Conservation (phyloP, 2,329 filamentous ascomycete species). For the Colletotrichum horii region DNA sequence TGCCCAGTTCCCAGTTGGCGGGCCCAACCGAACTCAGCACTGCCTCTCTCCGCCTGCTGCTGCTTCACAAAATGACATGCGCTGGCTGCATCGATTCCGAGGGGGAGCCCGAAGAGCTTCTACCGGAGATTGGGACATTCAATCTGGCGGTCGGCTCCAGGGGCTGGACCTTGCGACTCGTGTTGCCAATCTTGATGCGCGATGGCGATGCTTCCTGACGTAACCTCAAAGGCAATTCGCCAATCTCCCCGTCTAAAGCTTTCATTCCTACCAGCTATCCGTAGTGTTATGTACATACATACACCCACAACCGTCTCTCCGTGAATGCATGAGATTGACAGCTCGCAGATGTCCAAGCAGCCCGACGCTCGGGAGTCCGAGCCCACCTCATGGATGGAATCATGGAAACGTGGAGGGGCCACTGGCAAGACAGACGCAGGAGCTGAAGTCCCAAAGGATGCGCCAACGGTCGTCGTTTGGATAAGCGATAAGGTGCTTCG, state of each 20-base stretch:
- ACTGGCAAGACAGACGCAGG: background rate
- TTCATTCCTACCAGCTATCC: background rate
- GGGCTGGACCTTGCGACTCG: background rate
- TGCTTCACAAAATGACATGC: background rate
- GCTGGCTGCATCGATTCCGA: background rate
- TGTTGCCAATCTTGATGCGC: background rate
- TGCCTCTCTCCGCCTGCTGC: background rate
- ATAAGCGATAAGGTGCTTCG: background rate
- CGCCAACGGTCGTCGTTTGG: background rate
- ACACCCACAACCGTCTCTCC: background rate
- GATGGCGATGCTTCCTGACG: background rate
- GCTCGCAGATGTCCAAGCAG: background rate
- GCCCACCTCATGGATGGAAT: background rate
- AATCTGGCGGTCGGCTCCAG: background rate
- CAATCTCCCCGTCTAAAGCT: background rate
- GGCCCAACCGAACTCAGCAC: conserved; percentile 16
- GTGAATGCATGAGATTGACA: background rate
- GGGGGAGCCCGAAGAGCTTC: background rate
- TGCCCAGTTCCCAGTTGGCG: conserved; percentile 3
- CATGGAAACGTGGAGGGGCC: background rate
- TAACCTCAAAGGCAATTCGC: background rate
- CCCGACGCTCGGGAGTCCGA: background rate
- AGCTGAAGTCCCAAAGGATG: background rate
- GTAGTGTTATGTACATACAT: background rate
- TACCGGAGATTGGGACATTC: background rate